phyloP scores from a whole-genome alignment of 768 basidiomycete genomes.

The Russula ochroleuca region DNA sequence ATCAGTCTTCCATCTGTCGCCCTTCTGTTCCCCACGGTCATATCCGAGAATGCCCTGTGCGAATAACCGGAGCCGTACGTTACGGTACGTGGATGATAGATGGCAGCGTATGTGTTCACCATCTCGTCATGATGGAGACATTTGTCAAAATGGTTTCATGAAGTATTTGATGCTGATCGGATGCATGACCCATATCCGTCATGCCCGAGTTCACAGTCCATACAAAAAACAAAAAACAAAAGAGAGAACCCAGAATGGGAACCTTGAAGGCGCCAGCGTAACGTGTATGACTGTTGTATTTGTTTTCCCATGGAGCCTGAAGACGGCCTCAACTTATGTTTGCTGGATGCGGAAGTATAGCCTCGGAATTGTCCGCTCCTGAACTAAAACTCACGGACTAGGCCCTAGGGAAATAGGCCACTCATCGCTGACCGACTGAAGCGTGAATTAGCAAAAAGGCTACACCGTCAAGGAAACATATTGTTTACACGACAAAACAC shows the following conservation, averaged over 20 bases:
- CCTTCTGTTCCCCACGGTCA: neutral
- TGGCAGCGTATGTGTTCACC: too few relatives aligned
- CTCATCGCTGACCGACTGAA: neutral
- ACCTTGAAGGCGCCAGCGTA: neutral
- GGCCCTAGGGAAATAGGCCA: neutral
- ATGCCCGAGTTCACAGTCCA: too few relatives aligned
- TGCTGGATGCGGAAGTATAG: neutral
- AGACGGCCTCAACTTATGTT: neutral
- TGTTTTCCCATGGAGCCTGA: neutral
- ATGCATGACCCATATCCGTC: too few relatives aligned
- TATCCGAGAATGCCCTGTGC: neutral
- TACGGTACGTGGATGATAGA: too few relatives aligned
- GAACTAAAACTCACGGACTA: too few relatives aligned
- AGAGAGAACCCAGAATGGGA: neutral
- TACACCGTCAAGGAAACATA: neutral
- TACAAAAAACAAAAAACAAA: too few relatives aligned
- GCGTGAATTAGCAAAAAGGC: neutral
- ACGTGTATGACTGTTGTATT: neutral
- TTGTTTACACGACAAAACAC: neutral
- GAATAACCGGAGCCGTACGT: too few relatives aligned
- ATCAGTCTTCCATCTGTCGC: neutral
- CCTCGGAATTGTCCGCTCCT: neutral
- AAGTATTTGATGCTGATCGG: too few relatives aligned
- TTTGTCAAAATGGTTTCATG: too few relatives aligned
- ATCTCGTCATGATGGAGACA: too few relatives aligned